Base-by-base conservation (phyloP, 306 rosid genomes). In the Arachis stenosperma region DNA sequence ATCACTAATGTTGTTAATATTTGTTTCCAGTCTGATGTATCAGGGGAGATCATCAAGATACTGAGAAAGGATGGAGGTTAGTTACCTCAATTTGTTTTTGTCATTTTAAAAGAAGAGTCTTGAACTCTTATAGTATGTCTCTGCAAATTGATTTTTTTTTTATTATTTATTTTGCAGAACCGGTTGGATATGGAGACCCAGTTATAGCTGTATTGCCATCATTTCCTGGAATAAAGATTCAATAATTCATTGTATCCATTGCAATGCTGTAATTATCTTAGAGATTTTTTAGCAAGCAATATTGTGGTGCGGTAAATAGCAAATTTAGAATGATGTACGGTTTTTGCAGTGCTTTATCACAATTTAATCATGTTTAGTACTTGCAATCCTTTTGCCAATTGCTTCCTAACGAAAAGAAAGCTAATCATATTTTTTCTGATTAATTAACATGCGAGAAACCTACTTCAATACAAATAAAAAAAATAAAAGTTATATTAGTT, bases 151-250 rank as follows among this genome's bases (percentile, higher is more conserved):
- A 3, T 48, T 48, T 8, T 9, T 43, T 65, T 76, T 15, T n/a
- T 15, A 12, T 37, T 42, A 36, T 70, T 46, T 1, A 57, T 69
- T 61, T 61, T 3, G 44, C 93, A 93, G 98, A 94, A 11, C 88
- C 96, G 29, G 90, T 94, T 71, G 97, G 98, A 82, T 93, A 93
- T 61, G 96, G 90, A 10, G 98, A 93, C 57, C 81, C 92, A 69
- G 89, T 93, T n/a, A 59, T 93, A 7, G 92, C 92, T 10, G 36
- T 93, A 72, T 91, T 93, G 65, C 98, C 97, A 0, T 88, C 96
- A 40, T 93, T 93, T 78, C 97, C 97, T 0, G 97, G 98, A 78
- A 91, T 91, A 71, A 86, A 89, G 88, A 96, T 93, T 81, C 90
- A 89, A 43, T 89, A 88, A 84, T 41, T 36, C 55, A 13, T 37